Conservation (phyloP, 768 basidiomycete species). For the Chlorophyllum brunneum region DNA sequence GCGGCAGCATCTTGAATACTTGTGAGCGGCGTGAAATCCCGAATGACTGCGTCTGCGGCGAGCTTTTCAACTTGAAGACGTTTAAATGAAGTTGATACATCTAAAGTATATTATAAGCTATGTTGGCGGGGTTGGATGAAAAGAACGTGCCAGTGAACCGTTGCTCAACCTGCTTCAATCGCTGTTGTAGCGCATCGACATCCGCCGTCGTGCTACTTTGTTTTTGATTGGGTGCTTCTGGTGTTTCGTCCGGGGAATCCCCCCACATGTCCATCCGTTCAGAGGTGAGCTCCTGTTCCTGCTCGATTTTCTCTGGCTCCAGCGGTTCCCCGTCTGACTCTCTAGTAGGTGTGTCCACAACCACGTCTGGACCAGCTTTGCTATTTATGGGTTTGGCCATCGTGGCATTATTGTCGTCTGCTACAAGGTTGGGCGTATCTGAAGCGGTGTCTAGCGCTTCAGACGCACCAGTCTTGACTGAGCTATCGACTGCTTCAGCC, state of each 20-base stretch:
- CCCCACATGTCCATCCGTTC: neutral
- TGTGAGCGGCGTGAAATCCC: conserved; percentile 67
- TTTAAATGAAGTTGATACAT: conserved; percentile 76
- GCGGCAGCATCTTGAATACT: conserved; percentile 60
- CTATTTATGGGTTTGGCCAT: neutral
- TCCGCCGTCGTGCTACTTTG: conserved; percentile 13
- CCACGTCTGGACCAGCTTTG: neutral
- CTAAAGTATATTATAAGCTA: conserved; percentile 33
- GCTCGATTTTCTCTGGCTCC: too few species aligned
- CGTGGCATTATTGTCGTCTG: neutral
- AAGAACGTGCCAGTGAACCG: conserved; percentile 60
- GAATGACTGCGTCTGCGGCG: conserved; percentile 64
- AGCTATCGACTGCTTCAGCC: neutral
- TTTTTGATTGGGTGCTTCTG: neutral
- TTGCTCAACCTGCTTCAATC: conserved; percentile 69
- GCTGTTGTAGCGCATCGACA: conserved; percentile 60
- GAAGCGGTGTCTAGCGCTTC: neutral
- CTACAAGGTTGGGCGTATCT: neutral
- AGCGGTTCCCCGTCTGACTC: too few species aligned
- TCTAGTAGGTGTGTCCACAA: neutral
- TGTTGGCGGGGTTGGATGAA: neutral
- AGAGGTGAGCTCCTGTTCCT: too few species aligned
- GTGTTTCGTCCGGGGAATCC: neutral
- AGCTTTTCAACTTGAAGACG: conserved; percentile 68
- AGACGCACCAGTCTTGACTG: neutral